Conservation (phyloP, 805 yeast genomes). For the Clavispora asparagi region DNA sequence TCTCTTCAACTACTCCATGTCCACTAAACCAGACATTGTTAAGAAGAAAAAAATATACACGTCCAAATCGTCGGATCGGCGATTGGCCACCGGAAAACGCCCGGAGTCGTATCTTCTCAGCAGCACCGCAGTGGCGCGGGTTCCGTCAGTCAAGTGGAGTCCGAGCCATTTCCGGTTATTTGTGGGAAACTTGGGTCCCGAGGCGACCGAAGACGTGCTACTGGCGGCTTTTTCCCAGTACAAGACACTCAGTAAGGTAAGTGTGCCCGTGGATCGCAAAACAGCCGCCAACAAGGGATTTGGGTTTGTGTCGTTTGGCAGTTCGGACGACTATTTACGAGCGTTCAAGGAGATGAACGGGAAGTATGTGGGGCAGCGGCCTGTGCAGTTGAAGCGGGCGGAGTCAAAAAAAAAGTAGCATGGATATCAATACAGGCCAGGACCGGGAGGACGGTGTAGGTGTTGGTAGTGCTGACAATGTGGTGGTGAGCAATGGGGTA, state of each 20-base stretch:
- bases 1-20: background rate
- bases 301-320: constrained; percentile 68
- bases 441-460: too few species aligned
- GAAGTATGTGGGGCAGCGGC: constrained; percentile 69
- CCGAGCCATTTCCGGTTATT: constrained; percentile 67
- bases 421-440: too few species aligned
- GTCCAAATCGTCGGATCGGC: constrained; percentile 49
- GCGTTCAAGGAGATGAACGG: constrained; percentile 77
- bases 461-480: too few species aligned
- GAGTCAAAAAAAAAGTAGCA: constrained; percentile 24
- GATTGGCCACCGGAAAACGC: constrained; percentile 48
- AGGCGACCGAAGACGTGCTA: constrained; percentile 57
- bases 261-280: constrained; percentile 50
- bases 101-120: constrained; percentile 24
- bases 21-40: constrained; percentile 4
- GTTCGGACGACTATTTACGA: constrained; percentile 59
- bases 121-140: background rate
- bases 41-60: constrained; percentile 19
- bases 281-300: constrained; percentile 55
- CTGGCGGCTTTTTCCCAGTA: constrained; percentile 50
- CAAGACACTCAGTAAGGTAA: constrained; percentile 50
- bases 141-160: constrained; percentile 47
- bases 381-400: constrained; percentile 65
- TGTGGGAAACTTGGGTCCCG: constrained; percentile 70
- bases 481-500: too few species aligned